A percentile compares a stretch with the other conserved stretches of the same genome.
These are phyloP conservation scores for Candida palmyrensis DNA, from an alignment of 805 yeast genomes.

Conservation along the genomic window DNA sequence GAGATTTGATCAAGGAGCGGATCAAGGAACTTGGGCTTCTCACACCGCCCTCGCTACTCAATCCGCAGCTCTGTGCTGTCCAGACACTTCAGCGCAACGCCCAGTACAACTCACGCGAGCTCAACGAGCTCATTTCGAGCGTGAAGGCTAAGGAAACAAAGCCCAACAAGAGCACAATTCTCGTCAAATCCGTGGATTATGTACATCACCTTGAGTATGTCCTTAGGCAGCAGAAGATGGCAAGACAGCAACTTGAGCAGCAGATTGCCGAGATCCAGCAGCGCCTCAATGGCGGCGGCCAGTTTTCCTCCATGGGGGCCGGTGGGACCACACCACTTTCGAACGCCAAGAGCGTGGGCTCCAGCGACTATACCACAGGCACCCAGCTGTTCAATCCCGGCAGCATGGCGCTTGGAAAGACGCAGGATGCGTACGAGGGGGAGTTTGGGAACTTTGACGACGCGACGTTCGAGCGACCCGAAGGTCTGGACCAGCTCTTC, in stretches of 20 bases:
- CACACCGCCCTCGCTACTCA: conserved; percentile 71
- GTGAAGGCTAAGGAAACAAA: conserved; percentile 58
- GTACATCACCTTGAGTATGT: conserved; percentile 62
- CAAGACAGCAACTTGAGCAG: conserved; percentile 36
- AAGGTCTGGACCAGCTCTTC: no score
- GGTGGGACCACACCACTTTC: no score
- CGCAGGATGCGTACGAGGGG: no score
- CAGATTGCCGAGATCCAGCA: conserved; percentile 14
- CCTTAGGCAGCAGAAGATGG: conserved; percentile 48
- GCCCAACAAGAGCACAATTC: conserved; percentile 78
- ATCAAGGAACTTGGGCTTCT: conserved; percentile 77
- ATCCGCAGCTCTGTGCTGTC: conserved; percentile 40
- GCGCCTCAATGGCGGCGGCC: neutral
- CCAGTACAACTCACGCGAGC: conserved; percentile 23
- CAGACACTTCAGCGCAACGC: conserved; percentile 34
- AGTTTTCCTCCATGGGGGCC: no score
- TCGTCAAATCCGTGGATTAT: conserved; percentile 77
- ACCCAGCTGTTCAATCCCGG: no score
- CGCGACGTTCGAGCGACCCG: no score
- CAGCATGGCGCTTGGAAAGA: no score
- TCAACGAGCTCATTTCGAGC: conserved; percentile 30
- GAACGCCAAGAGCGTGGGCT: no score
- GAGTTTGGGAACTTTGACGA: no score
- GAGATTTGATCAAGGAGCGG: conserved; percentile 86
- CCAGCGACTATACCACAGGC: no score